Percentiles rank a stretch among this genome's conserved stretches.
Evolutionary conservation across 805 yeast genomes (phyloP).

Genomic region (Kuraishia piskuri): DNA sequence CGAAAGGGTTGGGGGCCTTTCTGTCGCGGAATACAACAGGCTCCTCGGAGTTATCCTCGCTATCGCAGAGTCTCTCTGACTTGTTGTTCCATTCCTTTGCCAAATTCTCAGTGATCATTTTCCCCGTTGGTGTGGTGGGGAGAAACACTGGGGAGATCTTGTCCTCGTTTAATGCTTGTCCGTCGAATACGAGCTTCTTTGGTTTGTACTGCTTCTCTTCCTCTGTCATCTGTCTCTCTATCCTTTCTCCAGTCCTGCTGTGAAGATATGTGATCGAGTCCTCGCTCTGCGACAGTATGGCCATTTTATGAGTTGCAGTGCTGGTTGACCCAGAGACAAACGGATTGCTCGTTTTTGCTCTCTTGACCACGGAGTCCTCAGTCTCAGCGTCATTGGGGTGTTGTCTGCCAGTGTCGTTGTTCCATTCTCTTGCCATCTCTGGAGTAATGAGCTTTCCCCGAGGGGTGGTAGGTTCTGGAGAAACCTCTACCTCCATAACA

Average conservation of each 20-base stretch:
- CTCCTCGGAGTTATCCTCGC: background rate
- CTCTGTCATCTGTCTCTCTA: slow-evolving; percentile 20
- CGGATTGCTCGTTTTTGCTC: slow-evolving; percentile 19
- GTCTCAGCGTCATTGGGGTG: slow-evolving; percentile 14
- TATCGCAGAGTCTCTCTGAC: slow-evolving; percentile 5
- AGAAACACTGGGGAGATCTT: background rate
- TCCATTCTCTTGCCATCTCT: slow-evolving; percentile 21
- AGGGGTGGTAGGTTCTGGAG: slow-evolving; percentile 17
- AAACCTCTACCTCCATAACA: slow-evolving; percentile 5
- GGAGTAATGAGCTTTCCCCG: slow-evolving; percentile 25
- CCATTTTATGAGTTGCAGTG: background rate
- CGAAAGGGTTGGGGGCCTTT: background rate
- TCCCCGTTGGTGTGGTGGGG: slow-evolving; percentile 22
- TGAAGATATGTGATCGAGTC: slow-evolving; percentile 28
- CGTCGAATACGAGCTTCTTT: slow-evolving; percentile 22
- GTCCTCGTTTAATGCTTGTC: background rate
- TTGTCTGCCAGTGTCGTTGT: slow-evolving; percentile 12
- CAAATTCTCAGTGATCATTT: slow-evolving; percentile 23
- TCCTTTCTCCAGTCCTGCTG: slow-evolving; percentile 31
- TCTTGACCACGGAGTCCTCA: slow-evolving; percentile 9
- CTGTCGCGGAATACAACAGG: background rate
- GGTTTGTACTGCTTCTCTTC: slow-evolving; percentile 29
- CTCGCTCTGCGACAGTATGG: background rate
- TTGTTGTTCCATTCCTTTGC: slow-evolving; percentile 20
- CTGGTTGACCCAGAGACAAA: slow-evolving; percentile 11